These are phyloP conservation scores for Trypanosomatidae sp. DNA, from an alignment of 208 protist genomes.

Conservation along the genomic window DNA sequence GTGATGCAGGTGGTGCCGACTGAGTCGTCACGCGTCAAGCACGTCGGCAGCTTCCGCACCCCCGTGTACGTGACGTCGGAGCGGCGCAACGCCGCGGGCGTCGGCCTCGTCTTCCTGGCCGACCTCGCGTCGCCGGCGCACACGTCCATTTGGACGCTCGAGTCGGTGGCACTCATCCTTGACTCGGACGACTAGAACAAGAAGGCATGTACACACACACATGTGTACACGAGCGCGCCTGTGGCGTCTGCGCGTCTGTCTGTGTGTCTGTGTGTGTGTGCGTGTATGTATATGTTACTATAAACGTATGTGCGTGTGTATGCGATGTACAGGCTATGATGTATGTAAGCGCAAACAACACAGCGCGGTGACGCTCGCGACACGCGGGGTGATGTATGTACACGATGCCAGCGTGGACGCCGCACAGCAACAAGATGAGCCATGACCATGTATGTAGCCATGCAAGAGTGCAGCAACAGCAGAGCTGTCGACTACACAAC, in stretches of 20 bases:
- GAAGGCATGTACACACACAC: background rate
- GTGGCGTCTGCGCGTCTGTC: background rate
- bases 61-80: conserved; percentile 98
- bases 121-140: conserved; percentile 91
- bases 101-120: conserved; percentile 97
- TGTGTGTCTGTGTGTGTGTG: conserved; percentile 6
- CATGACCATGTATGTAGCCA: no score
- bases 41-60: conserved; percentile 91
- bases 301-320: background rate
- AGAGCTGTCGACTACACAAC: no score
- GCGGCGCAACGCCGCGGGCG: conserved; percentile 93
- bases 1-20: conserved; percentile 97
- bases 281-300: conserved; percentile 1
- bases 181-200: conserved; percentile 82
- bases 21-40: conserved; percentile 91
- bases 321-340: no score
- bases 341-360: no score
- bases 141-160: conserved; percentile 92
- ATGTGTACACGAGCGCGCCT: background rate
- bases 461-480: no score
- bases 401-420: no score
- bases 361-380: no score
- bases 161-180: conserved; percentile 92
- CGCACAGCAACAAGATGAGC: no score
- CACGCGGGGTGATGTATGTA: no score